These are phyloP conservation scores for Dunaliella primolecta DNA, from an alignment of 139 green algal genomes.

Conservation along the genomic window DNA sequence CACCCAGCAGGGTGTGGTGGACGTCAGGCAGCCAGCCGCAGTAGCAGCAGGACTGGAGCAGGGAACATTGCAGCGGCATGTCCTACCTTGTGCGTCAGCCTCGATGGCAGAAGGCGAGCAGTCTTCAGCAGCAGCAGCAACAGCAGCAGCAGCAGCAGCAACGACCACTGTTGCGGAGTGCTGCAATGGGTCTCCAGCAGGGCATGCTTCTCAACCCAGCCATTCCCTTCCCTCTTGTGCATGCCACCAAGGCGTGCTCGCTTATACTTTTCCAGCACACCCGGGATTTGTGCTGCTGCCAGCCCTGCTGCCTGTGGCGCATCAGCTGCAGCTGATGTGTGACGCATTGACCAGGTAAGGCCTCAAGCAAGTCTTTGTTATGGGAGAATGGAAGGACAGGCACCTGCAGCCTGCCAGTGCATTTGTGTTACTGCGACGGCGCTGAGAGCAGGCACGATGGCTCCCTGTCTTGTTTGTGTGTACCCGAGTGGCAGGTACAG, in stretches of 20 bases:
- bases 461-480: too few relatives aligned
- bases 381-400: background rate
- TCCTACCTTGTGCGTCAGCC: background rate
- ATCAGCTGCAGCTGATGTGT: background rate
- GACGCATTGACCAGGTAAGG: background rate
- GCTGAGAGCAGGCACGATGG: too few relatives aligned
- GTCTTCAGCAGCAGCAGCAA: background rate
- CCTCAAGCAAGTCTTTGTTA: background rate
- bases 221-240: background rate
- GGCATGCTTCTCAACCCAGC: background rate
- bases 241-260: background rate
- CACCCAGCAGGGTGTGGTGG: background rate
- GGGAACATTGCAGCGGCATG: background rate
- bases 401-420: too few relatives aligned
- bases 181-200: background rate
- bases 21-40: background rate
- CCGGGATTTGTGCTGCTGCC: constrained; percentile 6
- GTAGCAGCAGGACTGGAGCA: background rate
- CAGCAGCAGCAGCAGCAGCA: background rate
- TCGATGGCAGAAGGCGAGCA: background rate
- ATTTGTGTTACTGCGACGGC: background rate
- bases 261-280: background rate
- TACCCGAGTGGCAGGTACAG: background rate
- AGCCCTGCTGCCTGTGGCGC: background rate
- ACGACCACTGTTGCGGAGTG: background rate